Evolutionary conservation across 2,329 filamentous ascomycete species (phyloP).

Genomic region (Dactylonectria macrodidyma): DNA sequence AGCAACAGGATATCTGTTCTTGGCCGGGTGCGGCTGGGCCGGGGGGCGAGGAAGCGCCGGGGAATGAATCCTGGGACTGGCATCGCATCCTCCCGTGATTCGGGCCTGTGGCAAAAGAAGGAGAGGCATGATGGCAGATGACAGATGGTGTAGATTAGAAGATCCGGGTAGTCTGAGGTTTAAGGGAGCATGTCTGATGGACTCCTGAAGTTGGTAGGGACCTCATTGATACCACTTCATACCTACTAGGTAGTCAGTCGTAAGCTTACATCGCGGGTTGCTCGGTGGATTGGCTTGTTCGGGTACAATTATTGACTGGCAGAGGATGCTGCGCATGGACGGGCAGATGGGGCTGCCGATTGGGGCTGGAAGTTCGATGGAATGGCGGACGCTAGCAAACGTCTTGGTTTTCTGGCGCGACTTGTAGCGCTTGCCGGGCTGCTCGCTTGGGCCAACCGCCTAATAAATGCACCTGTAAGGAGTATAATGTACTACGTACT

Average conservation of each 20-base stretch:
- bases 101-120: constrained; percentile 25
- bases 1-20: constrained; percentile 38
- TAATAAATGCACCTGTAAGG: constrained; percentile 10
- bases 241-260: no score
- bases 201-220: constrained; percentile 5
- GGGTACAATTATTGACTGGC: background rate
- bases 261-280: background rate
- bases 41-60: constrained; percentile 22
- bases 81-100: constrained; percentile 31
- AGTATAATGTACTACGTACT: background rate
- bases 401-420: constrained; percentile 25
- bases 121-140: constrained; percentile 29
- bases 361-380: constrained; percentile 20
- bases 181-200: background rate
- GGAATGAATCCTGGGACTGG: constrained; percentile 19
- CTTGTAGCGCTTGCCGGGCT: constrained; percentile 23
- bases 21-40: constrained; percentile 32
- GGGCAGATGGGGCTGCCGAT: constrained; percentile 8
- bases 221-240: background rate
- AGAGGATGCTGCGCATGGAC: constrained; percentile 1
- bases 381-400: constrained; percentile 30
- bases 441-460: constrained; percentile 22
- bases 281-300: background rate
- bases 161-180: constrained; percentile 13
- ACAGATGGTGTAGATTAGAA: constrained; percentile 25